Evolutionary conservation across 2,329 filamentous ascomycete genomes (phyloP).

Genomic region (Aspergillus caelatus): DNA sequence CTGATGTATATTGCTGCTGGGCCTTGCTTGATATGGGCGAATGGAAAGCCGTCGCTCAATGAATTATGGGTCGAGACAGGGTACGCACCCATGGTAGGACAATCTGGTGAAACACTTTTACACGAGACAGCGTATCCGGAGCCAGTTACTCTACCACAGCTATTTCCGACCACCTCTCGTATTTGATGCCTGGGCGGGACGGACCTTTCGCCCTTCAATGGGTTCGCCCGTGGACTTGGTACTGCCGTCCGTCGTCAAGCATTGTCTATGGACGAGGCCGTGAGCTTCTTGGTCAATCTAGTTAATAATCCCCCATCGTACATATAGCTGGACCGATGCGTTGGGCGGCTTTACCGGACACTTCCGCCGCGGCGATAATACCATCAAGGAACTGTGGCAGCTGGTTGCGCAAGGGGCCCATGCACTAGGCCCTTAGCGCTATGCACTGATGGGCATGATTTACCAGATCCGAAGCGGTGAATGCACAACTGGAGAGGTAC

Average conservation of each 20-base stretch:
- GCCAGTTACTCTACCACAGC: constrained; percentile 20
- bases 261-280: constrained; percentile 16
- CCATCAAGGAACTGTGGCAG: constrained; percentile 16
- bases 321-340: background rate
- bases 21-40: constrained; percentile 20
- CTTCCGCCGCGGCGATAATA: constrained; percentile 14
- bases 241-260: background rate
- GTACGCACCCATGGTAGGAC: constrained; percentile 15
- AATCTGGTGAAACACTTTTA: constrained; percentile 11
- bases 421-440: constrained; percentile 16
- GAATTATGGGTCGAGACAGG: constrained; percentile 21
- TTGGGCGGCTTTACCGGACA: constrained; percentile 3
- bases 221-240: constrained; percentile 16
- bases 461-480: constrained; percentile 15
- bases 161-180: constrained; percentile 13
- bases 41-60: constrained; percentile 12
- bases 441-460: constrained; percentile 16
- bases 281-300: constrained; percentile 13
- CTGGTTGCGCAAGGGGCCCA: constrained; percentile 4
- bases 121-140: constrained; percentile 23
- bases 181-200: constrained; percentile 13
- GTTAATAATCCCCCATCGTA: background rate
- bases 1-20: constrained; percentile 22
- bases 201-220: too few relatives aligned
- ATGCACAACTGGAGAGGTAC: constrained; percentile 14